A percentile compares a stretch with the other conserved stretches of the same genome.
These are phyloP conservation scores for Colletotrichum costaricense DNA, from an alignment of 2,329 filamentous ascomycete genomes.

Conservation along the genomic window DNA sequence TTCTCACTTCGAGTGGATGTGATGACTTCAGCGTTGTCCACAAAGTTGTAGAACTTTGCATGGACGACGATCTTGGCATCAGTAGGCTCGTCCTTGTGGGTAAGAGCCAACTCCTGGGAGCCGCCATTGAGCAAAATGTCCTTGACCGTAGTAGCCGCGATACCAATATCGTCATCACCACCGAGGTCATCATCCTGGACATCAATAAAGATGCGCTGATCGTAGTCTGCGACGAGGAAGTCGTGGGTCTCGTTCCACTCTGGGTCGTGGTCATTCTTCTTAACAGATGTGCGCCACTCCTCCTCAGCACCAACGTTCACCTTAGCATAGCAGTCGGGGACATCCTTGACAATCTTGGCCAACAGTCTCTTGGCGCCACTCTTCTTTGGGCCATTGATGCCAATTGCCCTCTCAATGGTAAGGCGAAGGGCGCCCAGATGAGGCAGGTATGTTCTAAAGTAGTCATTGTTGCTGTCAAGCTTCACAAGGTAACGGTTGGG, in stretches of 20 bases:
- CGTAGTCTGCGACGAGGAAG: conserved; percentile 57
- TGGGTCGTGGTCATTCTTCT: conserved; percentile 54
- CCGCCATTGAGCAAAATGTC: conserved; percentile 54
- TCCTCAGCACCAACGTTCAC: conserved; percentile 55
- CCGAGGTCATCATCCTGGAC: conserved; percentile 56
- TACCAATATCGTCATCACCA: conserved; percentile 56
- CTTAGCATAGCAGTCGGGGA: conserved; percentile 59
- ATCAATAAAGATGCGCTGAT: conserved; percentile 54
- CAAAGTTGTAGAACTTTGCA: conserved; percentile 54
- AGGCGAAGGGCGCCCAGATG: conserved; percentile 55
- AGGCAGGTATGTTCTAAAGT: conserved; percentile 58
- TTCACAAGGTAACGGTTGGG: conserved; percentile 62
- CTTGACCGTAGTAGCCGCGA: conserved; percentile 52
- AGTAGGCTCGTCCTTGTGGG: conserved; percentile 50
- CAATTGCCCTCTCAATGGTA: conserved; percentile 53
- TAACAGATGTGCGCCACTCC: conserved; percentile 54
- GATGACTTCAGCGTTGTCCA: conserved; percentile 47
- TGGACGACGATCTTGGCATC: conserved; percentile 48
- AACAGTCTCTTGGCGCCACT: conserved; percentile 50
- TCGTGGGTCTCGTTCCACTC: conserved; percentile 61
- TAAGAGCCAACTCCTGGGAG: conserved; percentile 51
- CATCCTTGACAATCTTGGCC: conserved; percentile 55
- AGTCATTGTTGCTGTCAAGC: conserved; percentile 57
- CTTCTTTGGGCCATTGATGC: conserved; percentile 47
- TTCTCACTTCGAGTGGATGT: conserved; percentile 39